Evolutionary conservation across 331 rosid species (phyloP).

Genomic region (Pyrus hybrid): DNA sequence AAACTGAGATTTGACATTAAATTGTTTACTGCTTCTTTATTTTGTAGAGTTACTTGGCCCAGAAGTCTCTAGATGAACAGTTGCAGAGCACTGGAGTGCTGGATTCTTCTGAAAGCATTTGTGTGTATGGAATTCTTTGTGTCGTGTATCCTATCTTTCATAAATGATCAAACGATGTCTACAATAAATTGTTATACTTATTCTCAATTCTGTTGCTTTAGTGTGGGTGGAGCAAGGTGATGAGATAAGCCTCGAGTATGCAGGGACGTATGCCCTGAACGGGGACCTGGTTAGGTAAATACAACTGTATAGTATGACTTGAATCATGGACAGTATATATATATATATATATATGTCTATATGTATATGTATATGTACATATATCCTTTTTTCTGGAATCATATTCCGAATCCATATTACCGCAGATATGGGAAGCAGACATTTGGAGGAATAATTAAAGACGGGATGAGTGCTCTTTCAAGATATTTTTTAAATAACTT

Average conservation of each 20-base stretch:
- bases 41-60: constrained; percentile 68
- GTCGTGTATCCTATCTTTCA: constrained; percentile 2
- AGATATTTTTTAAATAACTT: constrained; percentile 88
- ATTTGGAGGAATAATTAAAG: too few species aligned
- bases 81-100: constrained; percentile 66
- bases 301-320: neutral
- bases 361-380: too few species aligned
- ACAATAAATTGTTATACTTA: constrained; percentile 1
- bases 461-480: constrained; percentile 68
- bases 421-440: constrained; percentile 68
- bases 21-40: constrained; percentile 6
- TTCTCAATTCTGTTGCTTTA: constrained; percentile 28
- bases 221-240: constrained; percentile 98
- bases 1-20: neutral
- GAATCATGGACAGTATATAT: neutral
- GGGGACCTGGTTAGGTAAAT: constrained; percentile 89
- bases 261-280: constrained; percentile 86
- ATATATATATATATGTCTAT: neutral
- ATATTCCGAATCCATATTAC: constrained; percentile 1
- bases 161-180: neutral
- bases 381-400: neutral
- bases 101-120: constrained; percentile 47
- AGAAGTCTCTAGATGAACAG: constrained; percentile 58
- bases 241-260: constrained; percentile 84
- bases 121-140: constrained; percentile 37